Percentiles rank a stretch among this genome's conserved stretches.
Conservation (phyloP, 2,329 filamentous ascomycete species). For the Fusarium oligoseptatum region DNA sequence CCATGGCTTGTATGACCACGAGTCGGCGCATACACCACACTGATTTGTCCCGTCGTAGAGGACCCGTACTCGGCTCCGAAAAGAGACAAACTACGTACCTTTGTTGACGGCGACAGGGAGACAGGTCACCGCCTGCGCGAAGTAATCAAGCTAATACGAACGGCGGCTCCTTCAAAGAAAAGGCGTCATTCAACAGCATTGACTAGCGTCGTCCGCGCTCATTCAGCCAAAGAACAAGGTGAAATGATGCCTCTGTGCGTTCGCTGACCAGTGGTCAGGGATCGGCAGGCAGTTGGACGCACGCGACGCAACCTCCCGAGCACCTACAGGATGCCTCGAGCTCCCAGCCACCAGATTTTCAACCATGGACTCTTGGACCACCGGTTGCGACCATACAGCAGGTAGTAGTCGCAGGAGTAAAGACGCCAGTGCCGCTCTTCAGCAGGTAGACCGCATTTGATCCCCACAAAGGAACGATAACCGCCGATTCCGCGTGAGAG, state of each 20-base stretch:
- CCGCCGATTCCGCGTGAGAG: conserved; percentile 22
- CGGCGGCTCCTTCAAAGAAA: background rate
- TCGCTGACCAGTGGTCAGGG: conserved; percentile 1
- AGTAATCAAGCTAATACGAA: conserved; percentile 2
- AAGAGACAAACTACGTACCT: background rate
- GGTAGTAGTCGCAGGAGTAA: background rate
- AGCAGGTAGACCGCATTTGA: background rate
- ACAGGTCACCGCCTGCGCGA: background rate
- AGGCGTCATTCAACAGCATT: background rate
- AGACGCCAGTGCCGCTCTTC: too few relatives aligned
- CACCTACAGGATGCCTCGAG: background rate
- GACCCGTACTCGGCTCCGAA: background rate
- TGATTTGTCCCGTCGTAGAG: conserved; percentile 1
- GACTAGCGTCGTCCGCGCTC: background rate
- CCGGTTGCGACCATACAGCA: background rate
- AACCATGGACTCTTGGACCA: background rate
- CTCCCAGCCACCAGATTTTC: conserved; percentile 22
- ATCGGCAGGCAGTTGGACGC: background rate
- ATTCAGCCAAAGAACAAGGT: background rate
- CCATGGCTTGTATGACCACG: background rate
- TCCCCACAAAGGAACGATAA: conserved; percentile 15
- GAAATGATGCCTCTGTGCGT: conserved; percentile 1
- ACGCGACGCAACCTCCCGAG: background rate
- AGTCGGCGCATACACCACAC: background rate
- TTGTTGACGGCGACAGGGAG: background rate